Percentiles rank a stretch among this genome's conserved stretches.
Evolutionary conservation across 371 early-diverging fungal genomes (phyloP).

Genomic region (Quaeritorhiza haematococci): DNA sequence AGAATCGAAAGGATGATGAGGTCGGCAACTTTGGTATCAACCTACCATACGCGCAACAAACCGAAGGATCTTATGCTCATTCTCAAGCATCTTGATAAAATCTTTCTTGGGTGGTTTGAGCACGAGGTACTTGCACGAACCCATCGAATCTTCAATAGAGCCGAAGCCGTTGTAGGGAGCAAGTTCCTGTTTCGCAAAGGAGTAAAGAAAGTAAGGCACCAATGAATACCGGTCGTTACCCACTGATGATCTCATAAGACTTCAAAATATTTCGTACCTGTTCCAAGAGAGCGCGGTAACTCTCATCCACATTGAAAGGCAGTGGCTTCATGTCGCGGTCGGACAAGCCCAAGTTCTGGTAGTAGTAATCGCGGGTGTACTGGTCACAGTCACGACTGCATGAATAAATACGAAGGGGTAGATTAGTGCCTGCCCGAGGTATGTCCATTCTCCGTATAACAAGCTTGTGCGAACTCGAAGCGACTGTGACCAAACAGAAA

Average conservation of each 20-base stretch:
- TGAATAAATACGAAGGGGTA: neutral
- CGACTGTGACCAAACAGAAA: neutral
- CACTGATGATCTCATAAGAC: too few species aligned
- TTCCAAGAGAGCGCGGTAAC: neutral
- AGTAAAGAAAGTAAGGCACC: too few species aligned
- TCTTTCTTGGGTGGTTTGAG: constrained; percentile 55
- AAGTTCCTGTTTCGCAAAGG: constrained; percentile 15
- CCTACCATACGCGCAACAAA: constrained; percentile 52
- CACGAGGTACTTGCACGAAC: constrained; percentile 47
- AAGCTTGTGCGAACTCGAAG: neutral
- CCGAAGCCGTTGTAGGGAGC: constrained; percentile 60
- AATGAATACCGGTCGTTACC: too few species aligned
- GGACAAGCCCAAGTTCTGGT: constrained; percentile 22
- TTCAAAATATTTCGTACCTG: too few species aligned
- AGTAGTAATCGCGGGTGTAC: constrained; percentile 45
- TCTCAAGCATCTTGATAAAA: constrained; percentile 51
- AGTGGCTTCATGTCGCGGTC: constrained; percentile 16
- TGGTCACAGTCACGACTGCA: constrained; percentile 56
- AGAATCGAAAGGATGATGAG: neutral
- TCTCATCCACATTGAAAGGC: constrained; percentile 14
- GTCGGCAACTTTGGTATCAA: neutral
- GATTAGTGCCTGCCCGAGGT: neutral
- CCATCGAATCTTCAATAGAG: constrained; percentile 50
- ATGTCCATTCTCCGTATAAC: neutral
- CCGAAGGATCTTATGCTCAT: constrained; percentile 47